Percentiles rank a stretch among this genome's conserved stretches.
These are phyloP conservation scores for Neurospora intermedia DNA, from an alignment of 495 filamentous ascomycete genomes.

Conservation along the genomic window DNA sequence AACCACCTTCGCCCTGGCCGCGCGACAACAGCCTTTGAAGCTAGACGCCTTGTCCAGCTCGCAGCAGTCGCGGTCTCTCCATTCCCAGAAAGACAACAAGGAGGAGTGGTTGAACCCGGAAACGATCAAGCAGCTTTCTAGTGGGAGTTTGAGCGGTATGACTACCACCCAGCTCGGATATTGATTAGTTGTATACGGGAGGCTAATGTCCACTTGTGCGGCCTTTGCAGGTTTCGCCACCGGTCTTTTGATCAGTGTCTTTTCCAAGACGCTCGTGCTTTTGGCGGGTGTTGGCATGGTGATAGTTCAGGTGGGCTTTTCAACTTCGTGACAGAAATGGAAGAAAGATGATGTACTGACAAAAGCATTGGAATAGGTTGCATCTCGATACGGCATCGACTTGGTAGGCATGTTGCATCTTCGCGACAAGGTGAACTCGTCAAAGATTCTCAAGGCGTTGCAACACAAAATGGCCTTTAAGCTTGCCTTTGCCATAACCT, in stretches of 20 bases:
- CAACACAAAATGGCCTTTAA: conserved; percentile 66
- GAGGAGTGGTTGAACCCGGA: conserved; percentile 35
- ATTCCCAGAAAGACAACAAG: conserved; percentile 1
- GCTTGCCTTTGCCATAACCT: conserved; percentile 64
- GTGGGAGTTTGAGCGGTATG: conserved; percentile 56
- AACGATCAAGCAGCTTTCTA: conserved; percentile 55
- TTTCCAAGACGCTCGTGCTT: conserved; percentile 63
- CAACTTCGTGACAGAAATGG: not conserved
- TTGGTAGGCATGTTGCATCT: conserved; percentile 33
- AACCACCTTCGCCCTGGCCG: conserved; percentile 9
- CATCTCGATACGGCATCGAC: conserved; percentile 64
- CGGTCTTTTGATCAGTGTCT: conserved; percentile 61
- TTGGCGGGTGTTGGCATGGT: conserved; percentile 62
- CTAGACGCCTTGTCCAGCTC: conserved; percentile 14
- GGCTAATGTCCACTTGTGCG: not conserved
- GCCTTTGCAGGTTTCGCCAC: conserved; percentile 45
- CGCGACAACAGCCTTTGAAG: conserved; percentile 19
- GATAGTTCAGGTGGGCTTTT: conserved; percentile 51
- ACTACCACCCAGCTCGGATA: not conserved
- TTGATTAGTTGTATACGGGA: not conserved
- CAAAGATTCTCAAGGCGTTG: conserved; percentile 46
- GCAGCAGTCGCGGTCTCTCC: not conserved
- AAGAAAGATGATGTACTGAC: not conserved
- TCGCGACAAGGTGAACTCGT: conserved; percentile 35
- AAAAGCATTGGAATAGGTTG: conserved; percentile 36